Percentiles rank a stretch among this genome's conserved stretches.
Evolutionary conservation across 2,329 filamentous ascomycete species (phyloP).

Genomic region (Fusarium cicatricum): DNA sequence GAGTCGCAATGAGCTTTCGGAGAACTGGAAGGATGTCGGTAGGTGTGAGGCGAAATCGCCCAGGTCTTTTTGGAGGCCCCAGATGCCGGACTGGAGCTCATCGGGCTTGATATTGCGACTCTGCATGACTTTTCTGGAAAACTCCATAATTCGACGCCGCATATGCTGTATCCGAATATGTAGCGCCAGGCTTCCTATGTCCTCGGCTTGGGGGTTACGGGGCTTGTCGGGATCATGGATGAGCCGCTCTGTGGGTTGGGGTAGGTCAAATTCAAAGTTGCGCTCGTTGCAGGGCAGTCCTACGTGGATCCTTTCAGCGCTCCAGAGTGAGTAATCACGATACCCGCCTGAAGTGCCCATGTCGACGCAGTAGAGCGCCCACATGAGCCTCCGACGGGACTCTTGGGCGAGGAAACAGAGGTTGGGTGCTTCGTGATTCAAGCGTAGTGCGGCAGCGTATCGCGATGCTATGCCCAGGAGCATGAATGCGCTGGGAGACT

Average conservation of each 20-base stretch:
- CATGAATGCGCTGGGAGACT: slow-evolving; percentile 56
- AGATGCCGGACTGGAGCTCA: slow-evolving; percentile 53
- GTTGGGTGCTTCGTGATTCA: slow-evolving; percentile 54
- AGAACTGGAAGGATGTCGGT: slow-evolving; percentile 65
- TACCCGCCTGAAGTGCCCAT: slow-evolving; percentile 53
- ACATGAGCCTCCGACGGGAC: slow-evolving; percentile 54
- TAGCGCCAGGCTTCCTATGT: slow-evolving; percentile 63
- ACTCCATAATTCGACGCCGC: slow-evolving; percentile 62
- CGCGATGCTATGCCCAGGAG: slow-evolving; percentile 54
- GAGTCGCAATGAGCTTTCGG: slow-evolving; percentile 63
- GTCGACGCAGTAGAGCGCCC: slow-evolving; percentile 55
- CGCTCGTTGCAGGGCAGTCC: slow-evolving; percentile 54
- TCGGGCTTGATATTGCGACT: slow-evolving; percentile 53
- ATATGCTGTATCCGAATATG: slow-evolving; percentile 65
- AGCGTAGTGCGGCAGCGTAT: slow-evolving; percentile 52
- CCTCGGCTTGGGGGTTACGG: slow-evolving; percentile 53
- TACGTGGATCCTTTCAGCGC: slow-evolving; percentile 52
- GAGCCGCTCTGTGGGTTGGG: slow-evolving; percentile 62
- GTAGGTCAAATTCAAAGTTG: slow-evolving; percentile 64
- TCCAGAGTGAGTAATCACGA: slow-evolving; percentile 56
- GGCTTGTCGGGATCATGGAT: slow-evolving; percentile 53
- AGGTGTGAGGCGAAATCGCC: slow-evolving; percentile 62
- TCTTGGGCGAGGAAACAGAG: slow-evolving; percentile 53
- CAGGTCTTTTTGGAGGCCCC: slow-evolving; percentile 58
- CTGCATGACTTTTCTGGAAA: slow-evolving; percentile 54